Base-by-base conservation (phyloP, 2,329 filamentous ascomycete species). In the Fonsecaea multimorphosa region DNA sequence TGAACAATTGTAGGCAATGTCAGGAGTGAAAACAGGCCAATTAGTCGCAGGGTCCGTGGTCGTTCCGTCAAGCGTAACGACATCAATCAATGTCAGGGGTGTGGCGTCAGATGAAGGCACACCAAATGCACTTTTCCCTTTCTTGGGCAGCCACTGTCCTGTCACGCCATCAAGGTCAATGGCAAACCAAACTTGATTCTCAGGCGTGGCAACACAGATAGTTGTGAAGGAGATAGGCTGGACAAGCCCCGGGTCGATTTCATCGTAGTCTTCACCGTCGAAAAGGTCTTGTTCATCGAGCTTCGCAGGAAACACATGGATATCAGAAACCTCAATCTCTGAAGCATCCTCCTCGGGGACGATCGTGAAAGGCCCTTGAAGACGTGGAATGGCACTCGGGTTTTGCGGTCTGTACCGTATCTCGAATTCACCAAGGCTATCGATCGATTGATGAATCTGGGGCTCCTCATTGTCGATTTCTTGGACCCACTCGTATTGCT, bases 91-190 rank as follows among this genome's bases (percentile, higher is more conserved):
- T 4, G 82, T 66, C 22, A 83, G 72, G 46, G 81, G 79, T 51
- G 77, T 75, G 9, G 78, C 75, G 24, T 81, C 78, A 3, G 76
- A 78, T 19, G 78, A 63, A 38, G 80, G 79, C 12, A 77, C 76
- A 29, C 73, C 76, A 70, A 82, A 82, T 0, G 76, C 73, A 58
- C 77, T 78, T 57, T 75, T 78, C 58, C 73, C 77, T 19, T 75
- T 75, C 60, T 77, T 79, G 1, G 87, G 86, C 7, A 89, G 80
- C 87, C 87, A 89, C 71, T 86, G 84, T 7, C 85, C 87, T 70
- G 87, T 82, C 2, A 89, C 82, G 0, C 86, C 87, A 58, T 88
- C 84, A 34, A 88, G 74, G 69, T 89, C 85, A 31, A 89, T 79
- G 67, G 84, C 88, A 34, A 88, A 75, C 68, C 87, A 84, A 7